Base-by-base conservation (phyloP, 495 filamentous ascomycete species). In the Lentithecium fluviatile region DNA sequence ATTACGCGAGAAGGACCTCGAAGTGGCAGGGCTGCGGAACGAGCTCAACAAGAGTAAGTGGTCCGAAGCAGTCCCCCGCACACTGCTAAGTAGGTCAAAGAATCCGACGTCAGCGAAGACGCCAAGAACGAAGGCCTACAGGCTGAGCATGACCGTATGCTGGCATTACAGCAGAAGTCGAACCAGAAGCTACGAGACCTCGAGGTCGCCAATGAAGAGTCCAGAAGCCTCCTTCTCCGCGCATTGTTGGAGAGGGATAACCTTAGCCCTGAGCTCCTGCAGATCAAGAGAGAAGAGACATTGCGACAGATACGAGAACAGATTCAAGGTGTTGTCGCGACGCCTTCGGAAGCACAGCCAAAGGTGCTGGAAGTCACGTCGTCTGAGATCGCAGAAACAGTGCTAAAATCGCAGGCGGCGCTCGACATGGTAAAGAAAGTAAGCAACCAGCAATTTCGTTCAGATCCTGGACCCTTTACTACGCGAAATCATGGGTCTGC, bases 21-120 rank as follows among this genome's bases (percentile, higher is more conserved):
- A 68, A 25, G 47, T 43, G 20, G 65, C 60, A 34, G 65, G 64
- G 36, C 57, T 82, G 24, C 74, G 75, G 40, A 78, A 80, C 58
- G 75, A 81, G 38, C 73, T 81, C 56, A 70, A 71, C 56, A 78
- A 78, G 58, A 70, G 64, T 45, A 70, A 73, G 60, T 50, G 29
- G 25, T 29, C 40, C 20, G 45, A 6, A n/a, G 17, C 40, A n/a
- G 12, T 37, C 26, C 32, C 37, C 17, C 13, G 34, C 58, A 49
- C 21, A 26, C 20, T 40, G 51, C 38, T 29, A 61, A 21, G 37
- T 52, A n/a, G 57, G 52, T 20, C 21, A 34, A 15, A 57, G 53
- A 66, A 43, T 56, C 67, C n/a, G 60, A 64, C 34, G 46, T 49
- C 11, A 23, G 32, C 36, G 66, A 61, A 29, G 60, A 58, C 8